These are phyloP conservation scores for Puccinia hordei DNA, from an alignment of 1,284 basidiomycete genomes.

Conservation along the genomic window DNA sequence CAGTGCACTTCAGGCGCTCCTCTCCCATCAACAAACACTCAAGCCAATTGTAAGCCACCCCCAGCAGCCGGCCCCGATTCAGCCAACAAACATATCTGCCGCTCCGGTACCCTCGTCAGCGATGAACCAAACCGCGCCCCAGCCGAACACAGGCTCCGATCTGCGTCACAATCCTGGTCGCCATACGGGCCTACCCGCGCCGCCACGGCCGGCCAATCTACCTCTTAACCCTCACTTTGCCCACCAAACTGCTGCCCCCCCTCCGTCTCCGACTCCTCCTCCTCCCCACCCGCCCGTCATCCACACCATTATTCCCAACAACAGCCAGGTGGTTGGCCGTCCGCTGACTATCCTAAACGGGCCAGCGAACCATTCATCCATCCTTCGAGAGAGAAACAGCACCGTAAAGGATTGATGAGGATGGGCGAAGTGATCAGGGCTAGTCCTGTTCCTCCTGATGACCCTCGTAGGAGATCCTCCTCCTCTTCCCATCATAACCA, in stretches of 20 bases:
- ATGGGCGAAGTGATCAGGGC: slow-evolving; percentile 17
- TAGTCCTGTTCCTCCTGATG: not conserved
- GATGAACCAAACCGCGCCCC: not conserved
- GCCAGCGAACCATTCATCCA: not conserved
- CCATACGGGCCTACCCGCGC: not conserved
- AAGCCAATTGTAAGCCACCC: not conserved
- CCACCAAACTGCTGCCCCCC: not conserved
- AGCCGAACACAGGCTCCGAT: not conserved
- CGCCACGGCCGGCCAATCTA: not conserved
- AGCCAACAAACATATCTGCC: not conserved
- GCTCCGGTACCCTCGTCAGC: not conserved
- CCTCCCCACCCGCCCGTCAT: not conserved
- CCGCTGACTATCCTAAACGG: not conserved
- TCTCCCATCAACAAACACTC: slow-evolving; percentile 35
- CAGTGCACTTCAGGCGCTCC: slow-evolving; percentile 33
- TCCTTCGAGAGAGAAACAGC: not conserved
- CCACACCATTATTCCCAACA: not conserved
- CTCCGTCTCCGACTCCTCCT: not conserved
- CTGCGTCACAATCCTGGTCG: not conserved
- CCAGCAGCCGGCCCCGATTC: slow-evolving; percentile 4
- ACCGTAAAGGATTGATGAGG: slow-evolving; percentile 30
- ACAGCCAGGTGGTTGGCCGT: not conserved
- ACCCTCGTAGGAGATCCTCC: not conserved
- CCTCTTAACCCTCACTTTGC: not conserved
- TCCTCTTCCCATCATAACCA: not conserved